Evolutionary conservation across 176 grass and related monocot species (phyloP).

Genomic region (Bolboschoenus planiculmis): DNA sequence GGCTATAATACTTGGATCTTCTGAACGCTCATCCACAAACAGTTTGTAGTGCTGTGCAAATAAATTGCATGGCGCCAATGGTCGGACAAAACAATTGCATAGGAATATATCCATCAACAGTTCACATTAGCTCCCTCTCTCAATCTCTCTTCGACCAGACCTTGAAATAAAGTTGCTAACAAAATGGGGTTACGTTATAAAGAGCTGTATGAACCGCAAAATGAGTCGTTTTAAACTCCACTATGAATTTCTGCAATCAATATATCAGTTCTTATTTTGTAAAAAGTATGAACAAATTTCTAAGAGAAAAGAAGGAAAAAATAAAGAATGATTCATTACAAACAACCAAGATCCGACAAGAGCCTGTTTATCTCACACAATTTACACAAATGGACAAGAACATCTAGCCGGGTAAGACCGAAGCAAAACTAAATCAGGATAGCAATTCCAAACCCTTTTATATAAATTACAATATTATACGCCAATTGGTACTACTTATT

Average conservation of each 20-base stretch:
- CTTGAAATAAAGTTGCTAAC: not conserved
- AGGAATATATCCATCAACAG: not conserved
- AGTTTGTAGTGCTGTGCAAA: not conserved
- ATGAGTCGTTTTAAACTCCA: not conserved
- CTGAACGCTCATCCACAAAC: not conserved
- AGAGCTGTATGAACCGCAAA: not conserved
- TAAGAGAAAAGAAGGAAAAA: not conserved
- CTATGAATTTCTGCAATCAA: not conserved
- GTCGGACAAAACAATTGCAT: not conserved
- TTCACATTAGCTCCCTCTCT: not conserved
- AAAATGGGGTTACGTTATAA: not conserved
- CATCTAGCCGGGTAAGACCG: constrained; percentile 22
- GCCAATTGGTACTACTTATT: not conserved
- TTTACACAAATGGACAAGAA: constrained; percentile 31
- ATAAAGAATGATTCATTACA: constrained; percentile 26
- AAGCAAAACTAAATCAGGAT: constrained; percentile 14
- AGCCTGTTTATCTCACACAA: constrained; percentile 27
- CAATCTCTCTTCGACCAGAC: not conserved
- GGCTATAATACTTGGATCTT: not conserved
- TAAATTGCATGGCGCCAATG: not conserved
- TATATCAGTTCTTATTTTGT: not conserved
- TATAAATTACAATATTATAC: constrained; percentile 21
- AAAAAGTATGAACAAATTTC: not conserved
- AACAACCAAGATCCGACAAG: constrained; percentile 17
- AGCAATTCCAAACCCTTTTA: constrained; percentile 23